These are phyloP conservation scores for Trametes hirsuta DNA, from an alignment of 1,284 basidiomycete genomes.

Conservation along the genomic window DNA sequence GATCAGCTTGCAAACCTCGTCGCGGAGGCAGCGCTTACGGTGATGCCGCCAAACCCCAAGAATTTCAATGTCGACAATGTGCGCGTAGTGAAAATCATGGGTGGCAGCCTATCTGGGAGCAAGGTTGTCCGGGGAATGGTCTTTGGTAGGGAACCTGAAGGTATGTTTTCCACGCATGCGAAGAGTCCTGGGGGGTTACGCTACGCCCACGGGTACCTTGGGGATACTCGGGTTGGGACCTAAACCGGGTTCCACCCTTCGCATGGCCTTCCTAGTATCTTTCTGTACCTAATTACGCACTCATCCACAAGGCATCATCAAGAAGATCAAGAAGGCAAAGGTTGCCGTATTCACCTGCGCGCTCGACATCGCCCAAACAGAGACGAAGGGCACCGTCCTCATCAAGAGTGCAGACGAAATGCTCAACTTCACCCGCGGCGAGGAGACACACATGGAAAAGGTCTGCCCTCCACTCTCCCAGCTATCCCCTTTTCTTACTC, in stretches of 20 bases:
- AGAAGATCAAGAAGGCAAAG: constrained; percentile 83
- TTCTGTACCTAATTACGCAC: neutral
- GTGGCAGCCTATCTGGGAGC: constrained; percentile 83
- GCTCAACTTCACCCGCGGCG: constrained; percentile 94
- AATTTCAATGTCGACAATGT: constrained; percentile 99
- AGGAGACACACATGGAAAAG: constrained; percentile 95
- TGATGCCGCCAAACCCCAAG: constrained; percentile 89
- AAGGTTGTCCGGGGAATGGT: constrained; percentile 98
- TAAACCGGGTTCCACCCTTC: too few relatives aligned
- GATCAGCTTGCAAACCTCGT: constrained; percentile 84
- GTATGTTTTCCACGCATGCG: constrained; percentile 41
- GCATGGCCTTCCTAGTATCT: too few relatives aligned
- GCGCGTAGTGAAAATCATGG: constrained; percentile 98
- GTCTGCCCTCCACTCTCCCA: constrained; percentile 43
- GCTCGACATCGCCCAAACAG: constrained; percentile 93
- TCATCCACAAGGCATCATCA: constrained; percentile 65
- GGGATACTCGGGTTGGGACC: too few relatives aligned
- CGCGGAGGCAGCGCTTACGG: constrained; percentile 88
- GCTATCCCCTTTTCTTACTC: neutral
- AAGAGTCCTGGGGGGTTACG: too few relatives aligned
- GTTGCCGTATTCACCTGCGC: constrained; percentile 95
- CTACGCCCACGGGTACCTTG: too few relatives aligned
- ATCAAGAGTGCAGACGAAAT: constrained; percentile 97
- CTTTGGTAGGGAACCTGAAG: constrained; percentile 94
- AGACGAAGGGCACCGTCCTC: constrained; percentile 98